These are phyloP conservation scores for Phytophthora boehmeriae DNA, from an alignment of 352 stramenopile genomes.

Conservation along the genomic window DNA sequence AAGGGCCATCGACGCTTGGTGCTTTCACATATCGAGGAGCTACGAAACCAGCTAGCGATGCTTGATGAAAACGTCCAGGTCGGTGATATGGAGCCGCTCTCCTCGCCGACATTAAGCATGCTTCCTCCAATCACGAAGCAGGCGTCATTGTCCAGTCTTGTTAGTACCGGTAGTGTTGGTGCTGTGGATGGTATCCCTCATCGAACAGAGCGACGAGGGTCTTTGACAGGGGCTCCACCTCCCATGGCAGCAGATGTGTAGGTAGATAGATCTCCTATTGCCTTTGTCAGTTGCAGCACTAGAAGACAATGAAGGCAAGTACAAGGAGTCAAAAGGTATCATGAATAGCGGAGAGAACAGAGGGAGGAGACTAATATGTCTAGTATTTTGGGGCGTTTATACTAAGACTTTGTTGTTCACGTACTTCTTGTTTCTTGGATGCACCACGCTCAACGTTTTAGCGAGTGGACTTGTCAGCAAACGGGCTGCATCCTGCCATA, in stretches of 20 bases:
- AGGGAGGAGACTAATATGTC: constrained; percentile 26
- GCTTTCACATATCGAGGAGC: constrained; percentile 85
- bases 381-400: constrained; percentile 40
- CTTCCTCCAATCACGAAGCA: constrained; percentile 64
- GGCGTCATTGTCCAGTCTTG: constrained; percentile 44
- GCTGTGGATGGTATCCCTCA: constrained; percentile 30
- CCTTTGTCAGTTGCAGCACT: constrained; percentile 15
- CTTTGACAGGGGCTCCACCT: constrained; percentile 33
- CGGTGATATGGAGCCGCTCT: constrained; percentile 67
- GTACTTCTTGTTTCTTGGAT: not conserved
- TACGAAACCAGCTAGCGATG: constrained; percentile 66
- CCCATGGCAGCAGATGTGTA: constrained; percentile 34
- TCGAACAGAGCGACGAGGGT: constrained; percentile 57
- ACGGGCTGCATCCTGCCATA: constrained; percentile 85
- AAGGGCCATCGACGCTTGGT: constrained; percentile 88
- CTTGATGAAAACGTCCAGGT: constrained; percentile 67
- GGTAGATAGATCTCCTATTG: constrained; percentile 29
- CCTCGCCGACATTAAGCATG: constrained; percentile 81
- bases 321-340: constrained; percentile 18
- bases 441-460: constrained; percentile 30
- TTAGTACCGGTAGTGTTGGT: constrained; percentile 26
- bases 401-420: constrained; percentile 15
- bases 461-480: constrained; percentile 84
- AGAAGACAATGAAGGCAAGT: constrained; percentile 22
- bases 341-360: constrained; percentile 27